These are phyloP conservation scores for Camptophora hylomeconis DNA, from an alignment of 2,329 filamentous ascomycete species.

Conservation along the genomic window DNA sequence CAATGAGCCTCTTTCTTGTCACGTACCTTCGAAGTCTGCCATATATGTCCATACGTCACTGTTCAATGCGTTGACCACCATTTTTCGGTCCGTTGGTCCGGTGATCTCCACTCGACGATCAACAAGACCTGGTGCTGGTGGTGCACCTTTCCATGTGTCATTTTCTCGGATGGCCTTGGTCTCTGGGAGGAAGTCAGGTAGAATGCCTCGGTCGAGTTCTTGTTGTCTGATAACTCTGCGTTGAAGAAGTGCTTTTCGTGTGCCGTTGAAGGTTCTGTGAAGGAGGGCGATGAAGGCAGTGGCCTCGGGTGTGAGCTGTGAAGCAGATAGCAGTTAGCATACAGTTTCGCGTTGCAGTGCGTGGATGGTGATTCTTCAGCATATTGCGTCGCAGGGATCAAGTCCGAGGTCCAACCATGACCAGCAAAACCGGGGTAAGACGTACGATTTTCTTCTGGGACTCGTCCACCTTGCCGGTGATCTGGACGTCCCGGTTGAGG, in stretches of 20 bases:
- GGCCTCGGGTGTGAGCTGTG: slow-evolving; percentile 79
- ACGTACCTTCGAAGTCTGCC: slow-evolving; percentile 91
- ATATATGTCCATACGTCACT: slow-evolving; percentile 97
- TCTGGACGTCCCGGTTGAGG: slow-evolving; percentile 76
- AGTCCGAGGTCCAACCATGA: too few relatives aligned
- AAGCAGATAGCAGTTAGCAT: too few relatives aligned
- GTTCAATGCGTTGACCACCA: slow-evolving; percentile 96
- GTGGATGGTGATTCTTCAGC: too few relatives aligned
- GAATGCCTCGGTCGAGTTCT: slow-evolving; percentile 77
- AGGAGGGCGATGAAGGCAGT: slow-evolving; percentile 86
- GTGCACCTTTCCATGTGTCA: slow-evolving; percentile 81
- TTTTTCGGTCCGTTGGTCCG: slow-evolving; percentile 92
- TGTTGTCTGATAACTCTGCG: slow-evolving; percentile 75
- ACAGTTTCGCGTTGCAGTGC: too few relatives aligned
- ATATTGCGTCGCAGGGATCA: too few relatives aligned
- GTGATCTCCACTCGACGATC: slow-evolving; percentile 96
- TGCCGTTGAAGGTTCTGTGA: slow-evolving; percentile 85
- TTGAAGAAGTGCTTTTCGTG: slow-evolving; percentile 78
- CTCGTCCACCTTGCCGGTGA: slow-evolving; percentile 68
- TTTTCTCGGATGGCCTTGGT: slow-evolving; percentile 92
- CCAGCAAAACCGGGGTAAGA: too few relatives aligned
- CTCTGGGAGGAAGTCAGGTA: slow-evolving; percentile 91
- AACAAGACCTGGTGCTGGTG: slow-evolving; percentile 79
- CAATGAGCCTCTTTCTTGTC: background rate
- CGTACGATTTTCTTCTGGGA: slow-evolving; percentile 79